Evolutionary conservation across 441 rosid species (phyloP), one percentile per base, ranked within the genome.

Genomic region (Adansonia rubrostipa): DNA sequence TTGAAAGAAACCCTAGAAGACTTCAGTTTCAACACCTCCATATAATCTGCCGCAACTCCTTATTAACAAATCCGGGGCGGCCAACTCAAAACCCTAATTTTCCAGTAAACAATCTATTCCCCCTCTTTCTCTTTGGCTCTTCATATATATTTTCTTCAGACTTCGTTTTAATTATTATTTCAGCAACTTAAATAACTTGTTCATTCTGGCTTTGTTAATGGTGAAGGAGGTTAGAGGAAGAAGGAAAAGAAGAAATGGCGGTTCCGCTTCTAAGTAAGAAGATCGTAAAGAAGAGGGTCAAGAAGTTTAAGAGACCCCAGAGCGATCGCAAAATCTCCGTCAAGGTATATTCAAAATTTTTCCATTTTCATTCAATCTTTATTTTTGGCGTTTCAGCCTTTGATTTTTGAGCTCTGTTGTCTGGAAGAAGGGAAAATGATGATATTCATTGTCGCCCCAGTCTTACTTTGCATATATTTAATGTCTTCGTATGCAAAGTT

Each of bases 361-460:
- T 7, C 53, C 36, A 4, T 3, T 17, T 13, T 17, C n/a, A 54
- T 28, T 36, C 4, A 24, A 4, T 9, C 8, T 28, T 2, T n/a
- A 4, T 3, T 14, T 66, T n/a, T 73, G 5, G 6, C 7, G 36
- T 64, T 1, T n/a, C 0, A 1, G 7, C 9, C 47, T 6, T 15
- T 9, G 2, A 4, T 5, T 17, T 17, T 15, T 3, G 4, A 7
- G 2, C 19, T 8, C 14, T 13, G 36, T 33, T 33, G 36, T 33
- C 3, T 33, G 9, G 2, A 17, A 19, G 11, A 47, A 20, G 56
- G 48, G 90, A 82, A 90, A 82, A 82, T 90, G 95, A 92, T 92
- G 95, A 92, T 89, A 77, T 1, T 58, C 60, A 53, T 79, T 92
- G 97, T 92, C 93, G 95, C 97, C 96, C 98, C 96, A 92, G 97